Conservation (phyloP, 495 filamentous ascomycete genomes). For the Penicillium silybi region DNA sequence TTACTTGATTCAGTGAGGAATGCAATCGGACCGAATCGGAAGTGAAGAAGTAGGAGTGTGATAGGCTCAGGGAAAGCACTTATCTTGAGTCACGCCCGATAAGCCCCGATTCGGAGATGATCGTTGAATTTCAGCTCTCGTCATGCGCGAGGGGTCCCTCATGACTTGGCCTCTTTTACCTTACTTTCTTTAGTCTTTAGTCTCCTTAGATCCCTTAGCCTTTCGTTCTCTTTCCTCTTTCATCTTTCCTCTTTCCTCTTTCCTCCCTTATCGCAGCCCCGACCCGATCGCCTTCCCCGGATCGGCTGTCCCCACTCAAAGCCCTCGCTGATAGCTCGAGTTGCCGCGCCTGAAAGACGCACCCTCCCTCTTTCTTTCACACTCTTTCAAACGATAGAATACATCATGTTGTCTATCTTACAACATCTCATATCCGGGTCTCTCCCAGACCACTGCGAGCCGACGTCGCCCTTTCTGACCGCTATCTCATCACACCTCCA, state of each 20-base stretch:
- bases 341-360: not conserved
- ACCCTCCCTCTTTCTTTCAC: not conserved
- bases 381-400: not conserved
- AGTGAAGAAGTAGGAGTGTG: not conserved
- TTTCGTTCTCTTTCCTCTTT: not conserved
- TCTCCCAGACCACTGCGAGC: constrained; percentile 61
- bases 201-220: not conserved
- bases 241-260: not conserved
- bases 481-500: constrained; percentile 57
- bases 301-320: not conserved
- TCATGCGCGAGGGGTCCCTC: constrained; percentile 10
- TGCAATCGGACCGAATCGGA: not conserved
- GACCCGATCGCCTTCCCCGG: constrained; percentile 1
- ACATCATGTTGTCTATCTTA: constrained; percentile 30
- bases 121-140: constrained; percentile 5
- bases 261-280: not conserved
- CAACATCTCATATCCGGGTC: constrained; percentile 27
- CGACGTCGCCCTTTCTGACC: constrained; percentile 54
- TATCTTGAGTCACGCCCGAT: constrained; percentile 7
- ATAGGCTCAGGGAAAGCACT: not conserved
- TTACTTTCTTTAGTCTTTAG: not conserved
- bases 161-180: constrained; percentile 1
- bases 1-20: not conserved
- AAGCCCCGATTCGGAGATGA: constrained; percentile 3
- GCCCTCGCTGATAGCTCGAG: not conserved